Evolutionary conservation across 2,329 filamentous ascomycete species (phyloP).

Genomic region (Monilinia fructicola): DNA sequence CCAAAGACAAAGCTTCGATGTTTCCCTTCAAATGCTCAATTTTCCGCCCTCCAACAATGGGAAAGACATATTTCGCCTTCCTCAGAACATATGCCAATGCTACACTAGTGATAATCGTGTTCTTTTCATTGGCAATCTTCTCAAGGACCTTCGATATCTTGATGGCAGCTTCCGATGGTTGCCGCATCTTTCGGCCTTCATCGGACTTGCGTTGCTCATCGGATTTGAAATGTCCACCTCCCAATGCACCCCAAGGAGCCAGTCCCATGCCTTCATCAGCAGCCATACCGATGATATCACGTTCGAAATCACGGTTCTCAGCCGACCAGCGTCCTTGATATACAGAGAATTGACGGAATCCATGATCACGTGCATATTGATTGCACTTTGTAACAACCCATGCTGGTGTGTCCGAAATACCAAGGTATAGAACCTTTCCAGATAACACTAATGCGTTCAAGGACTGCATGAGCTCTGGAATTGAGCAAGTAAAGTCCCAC

Average conservation of each 20-base stretch:
- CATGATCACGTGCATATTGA: conserved; percentile 67
- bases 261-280: conserved; percentile 57
- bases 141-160: conserved; percentile 49
- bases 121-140: conserved; percentile 57
- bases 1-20: conserved; percentile 64
- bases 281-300: conserved; percentile 62
- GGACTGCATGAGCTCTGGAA: conserved; percentile 67
- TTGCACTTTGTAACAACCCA: conserved; percentile 68
- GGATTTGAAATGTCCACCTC: conserved; percentile 51
- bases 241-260: conserved; percentile 56
- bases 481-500: conserved; percentile 67
- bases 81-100: conserved; percentile 73
- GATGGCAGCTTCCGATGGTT: conserved; percentile 50
- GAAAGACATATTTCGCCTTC: conserved; percentile 71
- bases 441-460: conserved; percentile 59
- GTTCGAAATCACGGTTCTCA: conserved; percentile 61
- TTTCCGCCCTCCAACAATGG: conserved; percentile 69
- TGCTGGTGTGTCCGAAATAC: conserved; percentile 67
- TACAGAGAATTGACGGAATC: conserved; percentile 67
- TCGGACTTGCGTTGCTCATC: conserved; percentile 47
- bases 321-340: conserved; percentile 67
- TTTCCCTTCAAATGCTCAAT: conserved; percentile 68
- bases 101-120: conserved; percentile 58
- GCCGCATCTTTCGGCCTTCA: conserved; percentile 37
- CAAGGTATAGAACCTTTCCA: conserved; percentile 67